Percentiles rank a stretch among this genome's conserved stretches.
Evolutionary conservation across 2,329 filamentous ascomycete species (phyloP).

Genomic region (Metarhizium album): DNA sequence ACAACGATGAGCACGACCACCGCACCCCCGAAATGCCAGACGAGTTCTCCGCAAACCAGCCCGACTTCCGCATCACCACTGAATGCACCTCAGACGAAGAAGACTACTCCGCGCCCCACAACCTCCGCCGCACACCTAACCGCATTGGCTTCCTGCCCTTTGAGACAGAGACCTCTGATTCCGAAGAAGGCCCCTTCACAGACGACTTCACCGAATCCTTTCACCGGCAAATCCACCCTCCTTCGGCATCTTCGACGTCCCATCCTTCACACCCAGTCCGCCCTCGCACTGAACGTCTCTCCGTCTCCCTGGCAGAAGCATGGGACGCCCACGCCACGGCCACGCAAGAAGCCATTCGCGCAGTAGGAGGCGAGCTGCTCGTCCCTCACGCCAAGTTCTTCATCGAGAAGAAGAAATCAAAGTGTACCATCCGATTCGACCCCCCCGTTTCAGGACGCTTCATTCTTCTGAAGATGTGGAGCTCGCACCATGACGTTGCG

Average conservation of each 20-base stretch:
- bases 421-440: slow-evolving; percentile 78
- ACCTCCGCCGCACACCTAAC: slow-evolving; percentile 33
- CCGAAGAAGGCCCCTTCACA: slow-evolving; percentile 20
- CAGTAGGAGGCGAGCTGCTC: slow-evolving; percentile 50
- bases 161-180: slow-evolving; percentile 34
- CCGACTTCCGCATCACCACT: slow-evolving; percentile 44
- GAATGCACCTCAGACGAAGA: slow-evolving; percentile 52
- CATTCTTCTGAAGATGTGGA: slow-evolving; percentile 86
- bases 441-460: slow-evolving; percentile 72
- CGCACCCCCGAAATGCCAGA: slow-evolving; percentile 44
- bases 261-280: slow-evolving; percentile 9
- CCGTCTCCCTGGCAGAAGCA: slow-evolving; percentile 21
- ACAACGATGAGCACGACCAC: slow-evolving; percentile 32
- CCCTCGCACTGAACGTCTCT: slow-evolving; percentile 9
- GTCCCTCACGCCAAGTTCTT: slow-evolving; percentile 71
- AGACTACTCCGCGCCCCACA: slow-evolving; percentile 17
- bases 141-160: slow-evolving; percentile 45
- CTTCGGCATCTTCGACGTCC: neutral
- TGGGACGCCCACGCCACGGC: slow-evolving; percentile 39
- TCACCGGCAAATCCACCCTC: slow-evolving; percentile 8
- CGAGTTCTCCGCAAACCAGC: slow-evolving; percentile 38
- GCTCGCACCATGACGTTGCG: slow-evolving; percentile 51
- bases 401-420: slow-evolving; percentile 72
- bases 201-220: slow-evolving; percentile 16
- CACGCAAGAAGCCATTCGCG: slow-evolving; percentile 45